phyloP scores from a whole-genome alignment of 495 filamentous ascomycete genomes.

The Penicillium subrubescens region DNA sequence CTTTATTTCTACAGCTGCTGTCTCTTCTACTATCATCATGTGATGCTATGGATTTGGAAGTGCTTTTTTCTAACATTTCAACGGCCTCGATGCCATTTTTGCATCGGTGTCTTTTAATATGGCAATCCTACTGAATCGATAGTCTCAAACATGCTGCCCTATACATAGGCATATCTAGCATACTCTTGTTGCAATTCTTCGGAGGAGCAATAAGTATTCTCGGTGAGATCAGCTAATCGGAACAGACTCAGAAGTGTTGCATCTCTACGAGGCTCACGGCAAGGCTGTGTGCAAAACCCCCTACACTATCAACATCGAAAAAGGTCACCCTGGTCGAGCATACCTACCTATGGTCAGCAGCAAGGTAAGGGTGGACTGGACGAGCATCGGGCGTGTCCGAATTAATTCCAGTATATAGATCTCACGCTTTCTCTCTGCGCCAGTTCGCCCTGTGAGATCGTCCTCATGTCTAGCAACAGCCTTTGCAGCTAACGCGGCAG shows the following conservation, averaged over 20 bases:
- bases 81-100: no score
- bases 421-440: not conserved
- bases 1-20: no score
- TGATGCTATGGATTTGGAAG: no score
- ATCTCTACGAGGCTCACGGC: not conserved
- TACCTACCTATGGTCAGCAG: not conserved
- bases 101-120: no score
- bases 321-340: not conserved
- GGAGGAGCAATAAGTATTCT: no score
- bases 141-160: no score
- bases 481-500: no score
- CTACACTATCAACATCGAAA: not conserved
- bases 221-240: not conserved
- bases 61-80: no score
- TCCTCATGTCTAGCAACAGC: not conserved
- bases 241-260: not conserved
- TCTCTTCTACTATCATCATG: no score
- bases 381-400: not conserved
- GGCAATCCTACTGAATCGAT: no score
- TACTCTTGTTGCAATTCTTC: no score
- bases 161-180: no score
- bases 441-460: not conserved
- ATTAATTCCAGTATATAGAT: not conserved
- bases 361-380: not conserved
- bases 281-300: not conserved